Conservation (phyloP, 768 basidiomycete genomes). For the Lentinula lateritia region DNA sequence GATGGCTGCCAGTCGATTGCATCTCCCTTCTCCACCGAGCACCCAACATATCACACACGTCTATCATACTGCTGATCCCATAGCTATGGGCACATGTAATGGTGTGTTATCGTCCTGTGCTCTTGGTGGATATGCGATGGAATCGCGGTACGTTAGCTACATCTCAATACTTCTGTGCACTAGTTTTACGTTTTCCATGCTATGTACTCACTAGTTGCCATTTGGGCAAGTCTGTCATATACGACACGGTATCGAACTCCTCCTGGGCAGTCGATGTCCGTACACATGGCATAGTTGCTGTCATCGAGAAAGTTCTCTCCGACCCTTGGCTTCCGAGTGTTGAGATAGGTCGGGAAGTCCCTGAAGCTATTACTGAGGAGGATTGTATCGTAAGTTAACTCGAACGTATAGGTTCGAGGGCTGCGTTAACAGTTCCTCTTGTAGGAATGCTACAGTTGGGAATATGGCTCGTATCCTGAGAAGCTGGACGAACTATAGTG, state of each 20-base stretch:
- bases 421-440: not conserved
- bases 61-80: constrained; percentile 93
- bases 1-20: constrained; percentile 72
- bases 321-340: constrained; percentile 65
- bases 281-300: constrained; percentile 70
- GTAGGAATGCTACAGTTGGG: constrained; percentile 61
- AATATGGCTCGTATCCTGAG: constrained; percentile 37
- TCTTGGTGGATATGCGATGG: constrained; percentile 86
- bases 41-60: constrained; percentile 82
- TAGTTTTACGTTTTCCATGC: not conserved
- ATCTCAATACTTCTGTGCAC: not conserved
- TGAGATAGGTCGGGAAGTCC: constrained; percentile 62
- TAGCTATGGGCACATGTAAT: constrained; percentile 86
- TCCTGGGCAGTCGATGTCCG: constrained; percentile 84
- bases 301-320: constrained; percentile 70
- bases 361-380: constrained; percentile 42
- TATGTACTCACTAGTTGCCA: constrained; percentile 57
- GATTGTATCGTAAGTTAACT: constrained; percentile 63
- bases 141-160: constrained; percentile 46
- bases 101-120: constrained; percentile 79
- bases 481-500: no score
- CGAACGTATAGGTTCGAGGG: not conserved
- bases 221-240: constrained; percentile 78
- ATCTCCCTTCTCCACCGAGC: constrained; percentile 83
- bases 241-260: constrained; percentile 85